Evolutionary conservation across 345 rosid genomes (phyloP).

Genomic region (Eucalyptus fibrosa): DNA sequence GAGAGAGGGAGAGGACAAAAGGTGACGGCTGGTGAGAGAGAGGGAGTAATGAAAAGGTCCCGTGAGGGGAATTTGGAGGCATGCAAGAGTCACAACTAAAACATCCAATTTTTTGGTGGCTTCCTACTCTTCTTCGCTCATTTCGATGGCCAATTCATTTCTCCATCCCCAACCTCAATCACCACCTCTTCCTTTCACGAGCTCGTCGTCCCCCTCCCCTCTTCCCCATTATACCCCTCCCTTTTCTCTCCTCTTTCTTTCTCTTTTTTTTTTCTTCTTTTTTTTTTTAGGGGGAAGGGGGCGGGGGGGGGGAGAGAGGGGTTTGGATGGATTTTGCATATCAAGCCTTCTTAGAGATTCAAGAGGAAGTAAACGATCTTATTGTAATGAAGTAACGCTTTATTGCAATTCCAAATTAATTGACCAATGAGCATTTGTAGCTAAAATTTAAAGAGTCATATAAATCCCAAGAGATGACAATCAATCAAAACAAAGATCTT

Average conservation of each 20-base stretch:
- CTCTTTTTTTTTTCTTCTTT: neutral
- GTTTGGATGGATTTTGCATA: neutral
- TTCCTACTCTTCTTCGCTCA: neutral
- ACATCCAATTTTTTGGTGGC: neutral
- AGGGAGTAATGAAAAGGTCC: neutral
- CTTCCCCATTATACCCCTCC: neutral
- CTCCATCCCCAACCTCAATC: neutral
- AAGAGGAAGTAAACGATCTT: neutral
- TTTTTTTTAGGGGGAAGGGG: accelerated
- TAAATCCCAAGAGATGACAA: neutral
- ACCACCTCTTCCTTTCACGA: neutral
- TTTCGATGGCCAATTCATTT: neutral
- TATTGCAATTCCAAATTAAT: neutral
- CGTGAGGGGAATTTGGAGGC: neutral
- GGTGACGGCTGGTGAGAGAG: neutral
- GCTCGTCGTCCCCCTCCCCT: neutral
- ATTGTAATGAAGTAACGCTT: neutral
- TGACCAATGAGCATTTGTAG: too few species aligned
- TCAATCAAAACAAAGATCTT: neutral
- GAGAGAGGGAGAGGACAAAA: neutral
- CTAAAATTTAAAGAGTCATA: neutral
- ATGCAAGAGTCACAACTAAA: neutral
- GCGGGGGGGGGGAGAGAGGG: too few species aligned
- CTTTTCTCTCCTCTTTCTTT: neutral
- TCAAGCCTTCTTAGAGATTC: neutral